These are phyloP conservation scores for Leccinum laetum DNA, from an alignment of 1,284 basidiomycete species.

Conservation along the genomic window DNA sequence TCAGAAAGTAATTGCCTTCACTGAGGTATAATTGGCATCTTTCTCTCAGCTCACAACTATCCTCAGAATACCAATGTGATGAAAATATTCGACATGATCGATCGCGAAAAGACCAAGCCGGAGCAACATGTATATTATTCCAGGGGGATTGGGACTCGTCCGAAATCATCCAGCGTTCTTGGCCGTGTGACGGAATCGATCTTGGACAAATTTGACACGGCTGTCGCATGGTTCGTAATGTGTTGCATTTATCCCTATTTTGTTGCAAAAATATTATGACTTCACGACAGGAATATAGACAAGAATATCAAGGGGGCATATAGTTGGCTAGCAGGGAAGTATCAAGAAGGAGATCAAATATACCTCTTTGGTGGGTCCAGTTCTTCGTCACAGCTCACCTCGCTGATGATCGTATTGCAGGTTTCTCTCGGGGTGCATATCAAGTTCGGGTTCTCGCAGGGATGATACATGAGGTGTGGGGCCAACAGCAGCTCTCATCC, in stretches of 20 bases:
- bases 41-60: slow-evolving; percentile 6
- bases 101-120: slow-evolving; percentile 15
- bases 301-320: slow-evolving; percentile 31
- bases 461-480: slow-evolving; percentile 37
- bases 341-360: slow-evolving; percentile 38
- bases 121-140: slow-evolving; percentile 35
- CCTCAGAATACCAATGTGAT: slow-evolving; percentile 37
- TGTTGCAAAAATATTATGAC: not conserved
- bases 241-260: not conserved
- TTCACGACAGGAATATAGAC: slow-evolving; percentile 24
- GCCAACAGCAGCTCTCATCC: not conserved
- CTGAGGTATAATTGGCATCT: not conserved
- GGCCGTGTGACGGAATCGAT: slow-evolving; percentile 17
- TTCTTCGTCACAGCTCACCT: not conserved
- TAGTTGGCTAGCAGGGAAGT: slow-evolving; percentile 41
- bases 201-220: slow-evolving; percentile 28
- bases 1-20: slow-evolving; percentile 16
- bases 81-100: slow-evolving; percentile 30
- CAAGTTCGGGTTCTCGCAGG: slow-evolving; percentile 40
- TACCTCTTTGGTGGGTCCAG: slow-evolving; percentile 39
- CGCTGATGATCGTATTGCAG: slow-evolving; percentile 18
- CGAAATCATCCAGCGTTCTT: no score
- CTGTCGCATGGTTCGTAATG: slow-evolving; percentile 24
- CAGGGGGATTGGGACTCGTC: slow-evolving; percentile 34
- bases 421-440: slow-evolving; percentile 42